Evolutionary conservation across 805 yeast species (phyloP).

Genomic region (Myxozyma vanderwaltii): DNA sequence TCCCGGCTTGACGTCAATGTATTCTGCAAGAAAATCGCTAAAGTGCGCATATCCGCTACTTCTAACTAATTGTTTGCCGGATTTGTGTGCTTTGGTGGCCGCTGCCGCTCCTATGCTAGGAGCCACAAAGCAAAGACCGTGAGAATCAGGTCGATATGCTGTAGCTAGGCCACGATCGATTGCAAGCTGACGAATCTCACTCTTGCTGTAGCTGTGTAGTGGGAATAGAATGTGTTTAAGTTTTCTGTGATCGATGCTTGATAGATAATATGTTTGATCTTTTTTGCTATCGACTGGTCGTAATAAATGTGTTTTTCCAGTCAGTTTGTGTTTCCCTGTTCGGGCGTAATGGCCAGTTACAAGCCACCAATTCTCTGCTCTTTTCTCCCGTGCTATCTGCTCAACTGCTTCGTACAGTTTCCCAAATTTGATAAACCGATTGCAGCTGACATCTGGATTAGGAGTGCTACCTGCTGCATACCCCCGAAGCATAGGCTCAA

Average conservation of each 20-base stretch:
- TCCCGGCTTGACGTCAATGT: conserved; percentile 72
- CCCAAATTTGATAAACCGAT: conserved; percentile 85
- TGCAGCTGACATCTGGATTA: conserved; percentile 92
- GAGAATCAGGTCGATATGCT: conserved; percentile 87
- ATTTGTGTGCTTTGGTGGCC: conserved; percentile 10
- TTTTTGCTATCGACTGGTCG: conserved; percentile 62
- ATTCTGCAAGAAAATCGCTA: conserved; percentile 71
- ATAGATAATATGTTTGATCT: conserved; percentile 90
- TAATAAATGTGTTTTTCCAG: conserved; percentile 51
- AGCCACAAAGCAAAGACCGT: conserved; percentile 89
- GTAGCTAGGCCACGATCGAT: conserved; percentile 54
- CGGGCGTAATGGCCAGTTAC: conserved; percentile 66
- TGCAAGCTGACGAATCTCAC: conserved; percentile 73
- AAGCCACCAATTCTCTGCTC: conserved; percentile 65
- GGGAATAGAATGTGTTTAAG: conserved; percentile 68
- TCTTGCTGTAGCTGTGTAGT: conserved; percentile 74
- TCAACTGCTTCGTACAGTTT: conserved; percentile 56
- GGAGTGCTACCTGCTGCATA: conserved; percentile 82
- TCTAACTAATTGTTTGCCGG: conserved; percentile 7
- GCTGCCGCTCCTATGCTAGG: conserved; percentile 38
- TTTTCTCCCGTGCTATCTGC: conserved; percentile 39
- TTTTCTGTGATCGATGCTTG: conserved; percentile 57
- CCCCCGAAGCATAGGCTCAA: conserved; percentile 82
- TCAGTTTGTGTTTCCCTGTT: conserved; percentile 31
- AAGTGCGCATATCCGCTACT: conserved; percentile 44